A percentile compares a stretch with the other conserved stretches of the same genome.
These are phyloP conservation scores for Calonectria honghensis DNA, from an alignment of 2,329 filamentous ascomycete species.

Conservation along the genomic window DNA sequence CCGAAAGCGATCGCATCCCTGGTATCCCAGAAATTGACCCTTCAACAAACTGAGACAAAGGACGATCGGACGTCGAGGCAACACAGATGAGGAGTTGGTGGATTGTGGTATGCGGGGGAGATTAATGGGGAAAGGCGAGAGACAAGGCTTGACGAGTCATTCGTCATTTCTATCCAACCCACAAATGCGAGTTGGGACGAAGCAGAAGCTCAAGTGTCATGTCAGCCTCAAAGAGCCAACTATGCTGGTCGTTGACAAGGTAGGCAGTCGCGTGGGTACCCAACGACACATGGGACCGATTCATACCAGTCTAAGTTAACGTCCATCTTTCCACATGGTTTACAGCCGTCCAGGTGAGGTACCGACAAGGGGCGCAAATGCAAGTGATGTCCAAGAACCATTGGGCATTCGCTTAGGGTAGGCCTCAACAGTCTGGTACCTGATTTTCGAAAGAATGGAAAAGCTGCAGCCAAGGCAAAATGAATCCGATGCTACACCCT, in stretches of 20 bases:
- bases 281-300: conserved; percentile 7
- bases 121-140: neutral
- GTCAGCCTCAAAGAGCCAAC: conserved; percentile 7
- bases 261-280: conserved; percentile 24
- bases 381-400: conserved; percentile 6
- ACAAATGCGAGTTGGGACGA: neutral
- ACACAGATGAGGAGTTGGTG: neutral
- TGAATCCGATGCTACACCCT: conserved; percentile 13
- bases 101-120: conserved; percentile 5
- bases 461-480: conserved; percentile 15
- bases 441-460: conserved; percentile 16
- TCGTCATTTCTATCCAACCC: conserved; percentile 22
- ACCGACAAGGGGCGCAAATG: conserved; percentile 8
- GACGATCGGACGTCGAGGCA: conserved; percentile 8
- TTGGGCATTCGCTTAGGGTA: conserved; percentile 8
- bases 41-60: conserved; percentile 8
- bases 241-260: neutral
- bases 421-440: conserved; percentile 12
- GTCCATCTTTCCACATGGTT: conserved; percentile 3
- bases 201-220: neutral
- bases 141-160: conserved; percentile 34
- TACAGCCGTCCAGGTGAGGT: neutral
- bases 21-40: conserved; percentile 2
- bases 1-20: conserved; percentile 15
- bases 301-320: conserved; percentile 18